Evolutionary conservation across 2,329 filamentous ascomycete species (phyloP).

Genomic region (Ilyonectria sp.): DNA sequence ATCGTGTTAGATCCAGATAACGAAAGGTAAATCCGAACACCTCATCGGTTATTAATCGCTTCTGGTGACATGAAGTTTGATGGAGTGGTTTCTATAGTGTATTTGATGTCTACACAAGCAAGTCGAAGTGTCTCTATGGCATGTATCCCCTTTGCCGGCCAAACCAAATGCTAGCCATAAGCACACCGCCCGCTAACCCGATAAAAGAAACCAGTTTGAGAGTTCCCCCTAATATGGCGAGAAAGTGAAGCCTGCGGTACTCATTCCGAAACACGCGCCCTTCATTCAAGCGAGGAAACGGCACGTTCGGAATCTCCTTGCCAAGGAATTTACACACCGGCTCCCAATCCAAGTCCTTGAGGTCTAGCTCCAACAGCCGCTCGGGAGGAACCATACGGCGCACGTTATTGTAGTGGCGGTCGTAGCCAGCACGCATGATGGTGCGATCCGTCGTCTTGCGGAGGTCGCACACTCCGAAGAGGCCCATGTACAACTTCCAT

Average conservation of each 20-base stretch:
- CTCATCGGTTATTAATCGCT: no score
- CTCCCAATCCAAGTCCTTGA: conserved; percentile 50
- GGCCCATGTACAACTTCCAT: conserved; percentile 5
- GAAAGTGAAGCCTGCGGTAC: neutral
- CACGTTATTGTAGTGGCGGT: conserved; percentile 47
- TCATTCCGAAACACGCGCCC: neutral
- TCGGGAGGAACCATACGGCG: conserved; percentile 40
- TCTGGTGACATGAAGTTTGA: no score
- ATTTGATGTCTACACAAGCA: no score
- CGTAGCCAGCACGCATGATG: conserved; percentile 38
- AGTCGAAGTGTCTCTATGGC: neutral
- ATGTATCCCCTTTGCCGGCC: neutral
- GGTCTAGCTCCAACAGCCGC: conserved; percentile 49
- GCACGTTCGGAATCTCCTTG: conserved; percentile 46
- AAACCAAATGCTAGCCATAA: neutral
- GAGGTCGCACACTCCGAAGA: conserved; percentile 5
- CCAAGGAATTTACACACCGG: conserved; percentile 54
- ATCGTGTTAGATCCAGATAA: no score
- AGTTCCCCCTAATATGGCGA: neutral
- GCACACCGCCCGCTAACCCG: neutral
- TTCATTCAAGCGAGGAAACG: conserved; percentile 51
- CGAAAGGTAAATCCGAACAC: no score
- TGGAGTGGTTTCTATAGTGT: no score
- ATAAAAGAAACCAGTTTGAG: neutral
- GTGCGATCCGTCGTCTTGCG: conserved; percentile 18